These are phyloP conservation scores for Phytophthora hibernalis DNA, from an alignment of 352 stramenopile genomes.

Conservation along the genomic window DNA sequence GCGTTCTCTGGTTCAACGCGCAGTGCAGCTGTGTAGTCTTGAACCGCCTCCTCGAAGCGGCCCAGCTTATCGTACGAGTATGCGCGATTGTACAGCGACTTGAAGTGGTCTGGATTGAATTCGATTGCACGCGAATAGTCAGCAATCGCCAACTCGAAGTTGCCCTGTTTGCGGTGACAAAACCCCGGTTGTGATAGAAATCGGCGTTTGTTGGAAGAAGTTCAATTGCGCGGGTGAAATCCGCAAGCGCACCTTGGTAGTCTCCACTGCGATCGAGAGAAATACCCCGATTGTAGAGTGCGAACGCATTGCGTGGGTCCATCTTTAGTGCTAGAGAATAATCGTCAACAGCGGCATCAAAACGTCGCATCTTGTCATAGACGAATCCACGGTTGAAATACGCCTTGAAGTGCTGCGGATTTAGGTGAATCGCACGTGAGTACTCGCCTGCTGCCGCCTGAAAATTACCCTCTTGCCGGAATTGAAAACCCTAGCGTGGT, in stretches of 20 bases:
- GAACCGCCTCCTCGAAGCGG: slow-evolving; percentile 64
- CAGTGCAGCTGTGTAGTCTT: slow-evolving; percentile 82
- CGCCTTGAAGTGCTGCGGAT: slow-evolving; percentile 88
- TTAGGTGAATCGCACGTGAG: slow-evolving; percentile 71
- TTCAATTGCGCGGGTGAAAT: slow-evolving; percentile 85
- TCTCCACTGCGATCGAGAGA: slow-evolving; percentile 85
- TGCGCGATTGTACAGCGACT: slow-evolving; percentile 89
- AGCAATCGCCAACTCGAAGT: slow-evolving; percentile 78
- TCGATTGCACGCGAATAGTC: slow-evolving; percentile 82
- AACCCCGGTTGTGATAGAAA: slow-evolving; percentile 87
- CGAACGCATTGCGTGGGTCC: slow-evolving; percentile 78
- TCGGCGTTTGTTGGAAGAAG: slow-evolving; percentile 78
- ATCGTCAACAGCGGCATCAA: slow-evolving; percentile 80
- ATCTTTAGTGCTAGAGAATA: slow-evolving; percentile 76
- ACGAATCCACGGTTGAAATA: slow-evolving; percentile 91
- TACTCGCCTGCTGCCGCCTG: slow-evolving; percentile 81
- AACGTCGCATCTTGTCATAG: slow-evolving; percentile 80
- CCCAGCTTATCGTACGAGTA: slow-evolving; percentile 90
- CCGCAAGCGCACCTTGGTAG: slow-evolving; percentile 80
- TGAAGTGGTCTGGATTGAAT: slow-evolving; percentile 83
- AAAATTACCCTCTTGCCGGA: slow-evolving; percentile 86
- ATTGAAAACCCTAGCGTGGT: slow-evolving; percentile 76
- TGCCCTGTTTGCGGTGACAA: slow-evolving; percentile 82
- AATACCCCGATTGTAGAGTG: slow-evolving; percentile 88
- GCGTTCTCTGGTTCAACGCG: slow-evolving; percentile 72